Base-by-base conservation (phyloP, 2,329 filamentous ascomycete genomes). In the Fonsecaea erecta region DNA sequence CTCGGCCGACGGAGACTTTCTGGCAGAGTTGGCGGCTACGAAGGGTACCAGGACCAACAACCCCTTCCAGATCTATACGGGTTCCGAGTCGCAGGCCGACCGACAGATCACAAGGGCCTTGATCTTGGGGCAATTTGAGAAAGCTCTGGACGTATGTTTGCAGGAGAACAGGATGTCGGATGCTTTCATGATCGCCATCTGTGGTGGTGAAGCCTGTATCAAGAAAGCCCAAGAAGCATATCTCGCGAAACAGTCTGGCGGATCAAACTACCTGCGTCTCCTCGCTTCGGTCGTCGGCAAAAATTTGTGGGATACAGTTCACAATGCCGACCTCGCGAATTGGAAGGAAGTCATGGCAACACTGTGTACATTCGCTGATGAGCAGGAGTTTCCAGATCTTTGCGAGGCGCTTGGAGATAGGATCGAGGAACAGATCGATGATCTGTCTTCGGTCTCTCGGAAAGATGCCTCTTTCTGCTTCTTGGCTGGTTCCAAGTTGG, bases 311-410 rank as follows among this genome's bases (percentile, higher is more conserved):
- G 95, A 99, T 79, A 86, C 98, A 52, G 95, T 98, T 7, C 92
- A 98, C 80, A 99, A 99, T 74, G 95, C 94, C 7, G 91, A 97
- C 74, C 81, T 99, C 52, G 85, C 86, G 59, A 91, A 95, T 78
- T 99, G 95, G 96, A 98, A 96, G 80, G 95, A 98, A 78, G 89
- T 94, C 2, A 96, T 99, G 91, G 93, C 92, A 30, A 91, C 93
- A 0, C 82, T 99, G 60, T 99, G 95, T 84, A 98, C 95, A 0
- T 99, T 94, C 77, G 95, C 95, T 0, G 90, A 96, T 68, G 90
- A 93, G 52, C 86, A 86, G 43, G 94, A 99, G 72, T 99, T 99
- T 76, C 88, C 94, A 4, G 93, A 97, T 75, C 88, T 99, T 11
- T 99, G 94, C 74, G 95, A 99, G 77, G 92, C 92, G 32, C 86